These are phyloP conservation scores for Cryptosporidium muris DNA, from an alignment of 169 alveolate genomes.

Conservation along the genomic window DNA sequence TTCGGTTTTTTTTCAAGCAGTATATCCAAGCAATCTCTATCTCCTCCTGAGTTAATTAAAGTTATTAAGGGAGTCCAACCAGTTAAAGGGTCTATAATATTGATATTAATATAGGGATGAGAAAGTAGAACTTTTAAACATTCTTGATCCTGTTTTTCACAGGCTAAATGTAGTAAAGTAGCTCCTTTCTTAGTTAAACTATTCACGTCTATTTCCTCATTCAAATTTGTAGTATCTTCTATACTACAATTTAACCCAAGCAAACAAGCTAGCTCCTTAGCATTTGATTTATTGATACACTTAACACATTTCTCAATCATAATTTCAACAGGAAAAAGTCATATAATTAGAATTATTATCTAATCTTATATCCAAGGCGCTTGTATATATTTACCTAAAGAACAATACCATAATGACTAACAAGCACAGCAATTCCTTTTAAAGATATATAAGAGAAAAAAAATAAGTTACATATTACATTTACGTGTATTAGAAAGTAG, in stretches of 20 bases:
- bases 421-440: not conserved
- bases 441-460: not conserved
- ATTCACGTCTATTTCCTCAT: constrained; percentile 3
- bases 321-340: not conserved
- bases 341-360: not conserved
- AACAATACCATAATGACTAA: not conserved
- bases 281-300: constrained; percentile 29
- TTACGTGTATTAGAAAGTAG: not conserved
- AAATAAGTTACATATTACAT: not conserved
- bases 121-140: constrained; percentile 13
- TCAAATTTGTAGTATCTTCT: not conserved
- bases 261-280: constrained; percentile 2
- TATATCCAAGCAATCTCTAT: constrained; percentile 47
- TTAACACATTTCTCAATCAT: constrained; percentile 60
- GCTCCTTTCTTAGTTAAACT: constrained; percentile 12
- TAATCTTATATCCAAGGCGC: not conserved
- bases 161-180: constrained; percentile 44
- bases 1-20: constrained; percentile 53
- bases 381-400: not conserved
- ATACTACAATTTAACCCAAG: constrained; percentile 10
- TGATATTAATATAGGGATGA: constrained; percentile 31
- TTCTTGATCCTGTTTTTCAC: constrained; percentile 43
- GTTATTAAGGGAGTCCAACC: constrained; percentile 62
- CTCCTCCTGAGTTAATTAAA: constrained; percentile 47
- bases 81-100: constrained; percentile 33